These are phyloP conservation scores for Paramyrothecium roridum DNA, from an alignment of 2,329 filamentous ascomycete genomes.

Conservation along the genomic window DNA sequence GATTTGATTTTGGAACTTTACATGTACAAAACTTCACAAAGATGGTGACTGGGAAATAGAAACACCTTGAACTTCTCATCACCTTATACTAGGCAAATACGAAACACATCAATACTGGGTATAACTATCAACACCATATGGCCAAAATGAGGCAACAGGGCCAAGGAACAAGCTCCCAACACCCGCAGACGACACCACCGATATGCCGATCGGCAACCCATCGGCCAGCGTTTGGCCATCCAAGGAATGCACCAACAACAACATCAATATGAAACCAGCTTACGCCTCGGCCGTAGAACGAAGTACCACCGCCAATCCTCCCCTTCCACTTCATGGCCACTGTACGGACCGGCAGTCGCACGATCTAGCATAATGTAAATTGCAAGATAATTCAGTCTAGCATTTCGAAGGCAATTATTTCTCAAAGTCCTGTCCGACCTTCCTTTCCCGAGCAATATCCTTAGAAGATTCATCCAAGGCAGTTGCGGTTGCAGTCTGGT, in stretches of 20 bases:
- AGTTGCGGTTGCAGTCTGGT: constrained; percentile 24
- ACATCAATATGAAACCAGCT: too few species aligned
- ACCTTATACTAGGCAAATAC: neutral
- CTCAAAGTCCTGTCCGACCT: constrained; percentile 17
- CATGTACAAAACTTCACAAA: too few species aligned
- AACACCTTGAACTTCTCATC: too few species aligned
- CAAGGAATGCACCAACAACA: too few species aligned
- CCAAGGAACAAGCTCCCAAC: constrained; percentile 2
- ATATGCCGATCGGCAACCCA: too few species aligned
- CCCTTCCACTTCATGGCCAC: too few species aligned
- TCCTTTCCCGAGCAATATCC: constrained; percentile 47
- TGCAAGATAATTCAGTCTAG: neutral
- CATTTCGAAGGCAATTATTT: neutral
- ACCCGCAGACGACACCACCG: neutral
- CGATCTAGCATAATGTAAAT: too few species aligned
- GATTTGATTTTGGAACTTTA: neutral
- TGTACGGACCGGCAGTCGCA: too few species aligned
- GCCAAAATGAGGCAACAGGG: neutral
- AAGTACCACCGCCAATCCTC: too few species aligned
- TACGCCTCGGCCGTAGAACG: too few species aligned
- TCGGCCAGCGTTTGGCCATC: too few species aligned
- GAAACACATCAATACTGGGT: neutral
- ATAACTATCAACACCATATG: neutral
- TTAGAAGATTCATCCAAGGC: constrained; percentile 42
- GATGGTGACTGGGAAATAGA: too few species aligned